Base-by-base conservation (phyloP, 768 basidiomycete species). In the Boletus sp. region DNA sequence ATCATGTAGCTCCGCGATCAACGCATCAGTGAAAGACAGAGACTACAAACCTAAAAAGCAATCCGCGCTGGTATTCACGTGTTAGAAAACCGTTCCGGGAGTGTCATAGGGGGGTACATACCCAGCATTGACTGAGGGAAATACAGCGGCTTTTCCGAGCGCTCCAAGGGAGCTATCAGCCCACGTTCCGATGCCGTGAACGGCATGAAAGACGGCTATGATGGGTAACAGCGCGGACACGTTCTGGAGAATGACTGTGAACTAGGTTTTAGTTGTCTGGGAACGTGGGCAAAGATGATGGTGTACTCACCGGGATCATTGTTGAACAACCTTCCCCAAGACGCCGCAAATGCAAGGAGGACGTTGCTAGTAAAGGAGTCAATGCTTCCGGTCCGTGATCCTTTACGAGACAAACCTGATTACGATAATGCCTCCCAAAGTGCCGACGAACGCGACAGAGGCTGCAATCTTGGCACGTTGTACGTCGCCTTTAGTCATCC, bases 321-420 rank as follows among this genome's bases (percentile, higher is more conserved):
- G 61, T 85, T 86, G 75, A 88, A 88, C 17, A 89, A 60, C 52
- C 76, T 71, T 10, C 77, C 86, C 82, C 83, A 86, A 7, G 74
- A 71, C 39, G 76, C 61, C 11, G 80, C 69, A 67, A 76, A 82
- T 29, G 74, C 66, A 52, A 80, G 59, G 55, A 82, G 77, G 55
- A 78, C 62, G 1, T 69, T 60, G 50, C 81, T 82, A 58, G 17
- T 4, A 28, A 42, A 12, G 17, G 18, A 5, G 39, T 55, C 39
- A 56, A 51, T 33, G 11, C 14, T 11, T 50, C 42, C 5, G 10
- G 12, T 41, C 36, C 20, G 10, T 15, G 11, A 47, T 44, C 2
- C 4, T 24, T 9, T 4, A 35, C 9, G 37, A 40, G 36, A 56
- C 39, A 8, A 28, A 63, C 59, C 57, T 39, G 14, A 66, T 58